Percentiles rank a stretch among this genome's conserved stretches.
Conservation (phyloP, 352 stramenopile species). For the Globisporangium okanoganense region DNA sequence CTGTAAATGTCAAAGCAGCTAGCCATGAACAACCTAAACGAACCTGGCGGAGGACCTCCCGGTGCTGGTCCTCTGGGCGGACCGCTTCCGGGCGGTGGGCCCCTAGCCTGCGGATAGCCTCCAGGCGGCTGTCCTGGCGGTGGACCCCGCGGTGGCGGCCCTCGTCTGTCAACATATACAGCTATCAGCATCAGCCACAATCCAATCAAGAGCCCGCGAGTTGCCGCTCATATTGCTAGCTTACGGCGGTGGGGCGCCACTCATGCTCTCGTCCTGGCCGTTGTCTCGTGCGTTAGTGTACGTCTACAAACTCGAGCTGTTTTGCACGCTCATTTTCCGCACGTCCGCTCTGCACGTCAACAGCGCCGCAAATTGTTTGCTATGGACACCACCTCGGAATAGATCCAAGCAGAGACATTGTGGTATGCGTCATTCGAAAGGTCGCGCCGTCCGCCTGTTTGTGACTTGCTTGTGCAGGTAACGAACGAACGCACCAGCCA, state of each 20-base stretch:
- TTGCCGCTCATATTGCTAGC: background rate
- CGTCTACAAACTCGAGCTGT: background rate
- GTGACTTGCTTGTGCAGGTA: background rate
- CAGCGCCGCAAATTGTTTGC: background rate
- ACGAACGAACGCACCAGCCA: background rate
- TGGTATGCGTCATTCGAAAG: background rate
- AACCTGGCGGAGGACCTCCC: slow-evolving; percentile 42
- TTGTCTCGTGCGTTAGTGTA: background rate
- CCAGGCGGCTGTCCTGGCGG: slow-evolving; percentile 28
- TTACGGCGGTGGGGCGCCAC: slow-evolving; percentile 24
- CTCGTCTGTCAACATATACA: slow-evolving; percentile 7
- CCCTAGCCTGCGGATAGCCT: slow-evolving; percentile 50
- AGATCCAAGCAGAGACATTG: background rate
- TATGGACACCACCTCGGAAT: background rate
- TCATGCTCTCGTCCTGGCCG: slow-evolving; percentile 17
- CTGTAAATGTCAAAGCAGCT: background rate
- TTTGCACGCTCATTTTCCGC: background rate
- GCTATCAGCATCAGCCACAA: background rate
- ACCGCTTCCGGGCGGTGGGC: slow-evolving; percentile 44
- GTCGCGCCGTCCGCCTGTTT: background rate
- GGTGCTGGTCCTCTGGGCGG: slow-evolving; percentile 28
- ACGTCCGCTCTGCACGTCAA: background rate
- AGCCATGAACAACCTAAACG: background rate
- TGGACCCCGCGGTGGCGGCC: slow-evolving; percentile 29
- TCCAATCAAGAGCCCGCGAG: background rate